Conservation (phyloP, 2,329 filamentous ascomycete genomes). For the Sporothrix phasma region DNA sequence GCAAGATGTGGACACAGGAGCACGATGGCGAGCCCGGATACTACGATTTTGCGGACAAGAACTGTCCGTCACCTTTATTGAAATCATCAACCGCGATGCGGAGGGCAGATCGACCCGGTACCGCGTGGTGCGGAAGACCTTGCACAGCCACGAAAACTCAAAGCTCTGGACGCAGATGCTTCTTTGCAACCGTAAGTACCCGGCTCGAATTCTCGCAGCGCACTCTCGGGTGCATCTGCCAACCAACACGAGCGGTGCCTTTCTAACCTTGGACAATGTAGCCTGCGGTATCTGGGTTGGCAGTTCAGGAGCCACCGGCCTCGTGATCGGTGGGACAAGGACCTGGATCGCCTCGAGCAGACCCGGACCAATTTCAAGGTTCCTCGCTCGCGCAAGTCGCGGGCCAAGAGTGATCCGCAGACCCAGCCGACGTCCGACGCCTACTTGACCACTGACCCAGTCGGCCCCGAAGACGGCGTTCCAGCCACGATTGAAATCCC, state of each 20-base stretch:
- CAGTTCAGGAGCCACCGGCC: conserved; percentile 77
- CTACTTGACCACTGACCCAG: conserved; percentile 43
- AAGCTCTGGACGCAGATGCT: conserved; percentile 59
- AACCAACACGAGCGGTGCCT: not conserved
- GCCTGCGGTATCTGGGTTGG: conserved; percentile 90
- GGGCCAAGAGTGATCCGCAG: conserved; percentile 38
- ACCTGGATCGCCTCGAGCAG: conserved; percentile 41
- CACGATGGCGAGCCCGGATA: conserved; percentile 59
- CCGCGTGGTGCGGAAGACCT: conserved; percentile 67
- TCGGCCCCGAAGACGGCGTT: conserved; percentile 34
- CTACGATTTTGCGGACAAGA: conserved; percentile 61
- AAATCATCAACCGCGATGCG: conserved; percentile 52
- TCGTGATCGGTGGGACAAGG: conserved; percentile 69
- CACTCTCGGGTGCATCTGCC: not conserved
- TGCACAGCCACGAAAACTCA: conserved; percentile 53
- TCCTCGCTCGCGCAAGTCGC: conserved; percentile 38
- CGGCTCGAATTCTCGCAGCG: not conserved
- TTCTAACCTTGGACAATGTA: conserved; percentile 24
- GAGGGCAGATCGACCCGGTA: conserved; percentile 55
- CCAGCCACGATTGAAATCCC: not conserved
- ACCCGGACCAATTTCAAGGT: conserved; percentile 34
- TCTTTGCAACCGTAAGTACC: conserved; percentile 73
- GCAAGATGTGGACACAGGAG: conserved; percentile 79
- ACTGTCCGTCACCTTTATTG: conserved; percentile 65
- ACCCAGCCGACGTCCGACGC: conserved; percentile 43